Evolutionary conservation across 805 yeast species (phyloP), one percentile per base, ranked within the genome.

Genomic region (Zygosaccharomyces pseudorouxii): DNA sequence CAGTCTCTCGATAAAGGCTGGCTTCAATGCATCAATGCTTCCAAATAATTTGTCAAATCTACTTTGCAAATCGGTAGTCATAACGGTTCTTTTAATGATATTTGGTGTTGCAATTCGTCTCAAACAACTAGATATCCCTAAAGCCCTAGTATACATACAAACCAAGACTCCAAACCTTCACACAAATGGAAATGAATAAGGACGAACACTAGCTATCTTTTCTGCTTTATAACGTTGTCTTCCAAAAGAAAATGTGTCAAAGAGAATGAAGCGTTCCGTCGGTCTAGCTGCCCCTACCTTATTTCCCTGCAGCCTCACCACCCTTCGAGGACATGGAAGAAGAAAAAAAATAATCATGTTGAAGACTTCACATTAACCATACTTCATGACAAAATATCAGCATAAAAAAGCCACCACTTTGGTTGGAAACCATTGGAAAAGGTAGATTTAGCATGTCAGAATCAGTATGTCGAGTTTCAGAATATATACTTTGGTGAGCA

Each of bases 21-120:
- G 86, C 69, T 87, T 82, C 64, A 87, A 78, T 58, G 79, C 84
- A 56, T 84, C 86, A 56, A 88, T 83, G 65, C 84, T 81, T 25
- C 68, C 67, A 63, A 84, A 67, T 25, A 67, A 42, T 27, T 58
- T 57, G 25, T 55, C 58, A 37, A 60, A 64, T 12, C 53, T 53
- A 11, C 52, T 42, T 47, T 57, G 53, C 46, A 47, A 38, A 38
- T 50, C 35, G 7, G 51, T 38, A 35, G 58, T 49, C 55, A 54
- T 53, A 25, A 48, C 37, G 20, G 50, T 39, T 9, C 50, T 42
- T 11, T n/a, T 23, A 33, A 33, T 7, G 7, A 16, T 33, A 33
- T 18, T 14, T 14, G 37, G 37, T 33, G 37, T 18, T 33, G 37
- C 37, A 33, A 33, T 33, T 33, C 37, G 37, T 33, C 37, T 33